These are phyloP conservation scores for Penicillium verrucosum DNA, from an alignment of 2,329 filamentous ascomycete species.

Conservation along the genomic window DNA sequence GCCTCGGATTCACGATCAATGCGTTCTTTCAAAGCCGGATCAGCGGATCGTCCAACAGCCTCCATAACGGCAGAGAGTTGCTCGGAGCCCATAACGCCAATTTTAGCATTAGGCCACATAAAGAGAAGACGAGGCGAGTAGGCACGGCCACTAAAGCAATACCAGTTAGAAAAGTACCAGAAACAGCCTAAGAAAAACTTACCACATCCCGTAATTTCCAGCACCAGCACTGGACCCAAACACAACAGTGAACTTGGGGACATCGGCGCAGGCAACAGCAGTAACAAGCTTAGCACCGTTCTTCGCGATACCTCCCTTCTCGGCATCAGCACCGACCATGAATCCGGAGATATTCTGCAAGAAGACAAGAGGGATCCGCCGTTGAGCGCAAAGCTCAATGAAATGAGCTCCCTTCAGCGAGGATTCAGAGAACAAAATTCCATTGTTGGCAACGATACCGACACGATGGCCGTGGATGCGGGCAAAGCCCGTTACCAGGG, in stretches of 20 bases:
- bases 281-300: constrained; percentile 96
- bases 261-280: constrained; percentile 87
- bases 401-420: constrained; percentile 95
- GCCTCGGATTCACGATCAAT: constrained; percentile 91
- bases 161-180: background rate
- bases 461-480: constrained; percentile 85
- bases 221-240: constrained; percentile 91
- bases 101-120: constrained; percentile 97
- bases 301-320: constrained; percentile 94
- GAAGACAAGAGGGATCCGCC: constrained; percentile 85
- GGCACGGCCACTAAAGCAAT: constrained; percentile 65
- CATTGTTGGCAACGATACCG: constrained; percentile 93
- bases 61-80: constrained; percentile 93
- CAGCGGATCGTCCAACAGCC: constrained; percentile 78
- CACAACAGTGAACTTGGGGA: constrained; percentile 95
- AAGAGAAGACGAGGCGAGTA: constrained; percentile 89
- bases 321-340: constrained; percentile 93
- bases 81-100: constrained; percentile 93
- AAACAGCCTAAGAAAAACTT: constrained; percentile 27
- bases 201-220: constrained; percentile 97
- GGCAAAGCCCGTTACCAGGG: constrained; percentile 88
- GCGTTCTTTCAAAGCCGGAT: constrained; percentile 73
- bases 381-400: constrained; percentile 88
- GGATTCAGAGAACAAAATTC: constrained; percentile 86
- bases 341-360: constrained; percentile 96